Evolutionary conservation across 2,329 filamentous ascomycete species (phyloP).

Genomic region (Penicillium sp.): DNA sequence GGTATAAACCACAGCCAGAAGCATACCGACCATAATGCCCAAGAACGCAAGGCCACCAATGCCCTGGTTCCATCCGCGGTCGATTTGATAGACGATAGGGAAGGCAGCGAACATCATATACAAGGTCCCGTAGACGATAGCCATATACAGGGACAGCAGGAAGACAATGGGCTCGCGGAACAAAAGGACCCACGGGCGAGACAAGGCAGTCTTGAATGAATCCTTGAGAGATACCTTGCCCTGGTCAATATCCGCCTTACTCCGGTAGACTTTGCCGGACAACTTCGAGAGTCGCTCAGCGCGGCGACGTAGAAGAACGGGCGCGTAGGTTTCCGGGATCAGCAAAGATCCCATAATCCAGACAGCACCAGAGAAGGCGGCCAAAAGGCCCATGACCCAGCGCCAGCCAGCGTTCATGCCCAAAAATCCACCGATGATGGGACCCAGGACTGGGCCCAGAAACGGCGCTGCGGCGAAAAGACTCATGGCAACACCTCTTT

Average conservation of each 20-base stretch:
- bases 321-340: slow-evolving; percentile 29
- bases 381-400: slow-evolving; percentile 30
- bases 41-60: slow-evolving; percentile 26
- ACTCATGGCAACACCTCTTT: slow-evolving; percentile 53
- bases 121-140: slow-evolving; percentile 27
- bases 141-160: slow-evolving; percentile 28
- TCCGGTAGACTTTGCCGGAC: slow-evolving; percentile 22
- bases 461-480: slow-evolving; percentile 63
- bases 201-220: slow-evolving; percentile 24
- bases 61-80: slow-evolving; percentile 28
- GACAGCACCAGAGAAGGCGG: slow-evolving; percentile 25
- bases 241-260: slow-evolving; percentile 25
- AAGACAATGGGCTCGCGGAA: slow-evolving; percentile 31
- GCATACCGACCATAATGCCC: slow-evolving; percentile 31
- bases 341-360: slow-evolving; percentile 24
- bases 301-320: slow-evolving; percentile 27
- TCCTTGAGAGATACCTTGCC: slow-evolving; percentile 17
- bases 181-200: slow-evolving; percentile 27
- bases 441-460: slow-evolving; percentile 41
- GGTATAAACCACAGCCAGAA: slow-evolving; percentile 21
- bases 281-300: slow-evolving; percentile 22
- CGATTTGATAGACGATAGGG: slow-evolving; percentile 27
- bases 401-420: slow-evolving; percentile 27
- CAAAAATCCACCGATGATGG: slow-evolving; percentile 29
- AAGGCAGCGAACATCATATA: slow-evolving; percentile 31